A percentile compares a stretch with the other conserved stretches of the same genome.
These are phyloP conservation scores for Obba rivulosa DNA, from an alignment of 768 basidiomycete species.

Conservation along the genomic window DNA sequence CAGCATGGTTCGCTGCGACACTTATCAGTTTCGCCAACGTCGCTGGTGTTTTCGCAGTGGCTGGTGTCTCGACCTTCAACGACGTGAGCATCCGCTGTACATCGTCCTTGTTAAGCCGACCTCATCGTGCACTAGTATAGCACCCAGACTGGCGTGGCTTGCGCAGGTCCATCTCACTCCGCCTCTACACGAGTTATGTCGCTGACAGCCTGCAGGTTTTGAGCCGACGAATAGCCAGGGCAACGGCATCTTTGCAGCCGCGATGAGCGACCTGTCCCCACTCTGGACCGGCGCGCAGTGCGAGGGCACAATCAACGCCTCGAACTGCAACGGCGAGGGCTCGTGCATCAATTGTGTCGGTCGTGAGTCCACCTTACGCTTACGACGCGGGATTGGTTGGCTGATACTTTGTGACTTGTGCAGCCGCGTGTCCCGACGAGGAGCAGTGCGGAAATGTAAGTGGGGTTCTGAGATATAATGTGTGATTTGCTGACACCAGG, in stretches of 20 bases:
- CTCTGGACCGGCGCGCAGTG: conserved; percentile 26
- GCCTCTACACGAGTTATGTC: not conserved
- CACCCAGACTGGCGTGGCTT: conserved; percentile 14
- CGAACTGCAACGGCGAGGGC: conserved; percentile 22
- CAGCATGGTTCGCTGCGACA: not conserved
- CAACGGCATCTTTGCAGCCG: conserved; percentile 25
- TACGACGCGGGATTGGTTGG: not conserved
- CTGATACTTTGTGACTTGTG: not conserved
- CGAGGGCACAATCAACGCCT: conserved; percentile 22
- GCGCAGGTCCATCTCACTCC: conserved; percentile 3
- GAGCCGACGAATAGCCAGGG: conserved; percentile 26
- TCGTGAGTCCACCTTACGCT: conserved; percentile 13
- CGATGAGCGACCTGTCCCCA: conserved; percentile 27
- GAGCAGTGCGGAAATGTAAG: conserved; percentile 15
- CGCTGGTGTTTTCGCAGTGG: conserved; percentile 6
- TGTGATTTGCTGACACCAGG: not conserved
- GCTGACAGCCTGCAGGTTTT: conserved; percentile 11
- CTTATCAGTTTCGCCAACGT: conserved; percentile 2
- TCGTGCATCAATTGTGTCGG: conserved; percentile 25
- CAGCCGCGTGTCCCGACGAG: conserved; percentile 20
- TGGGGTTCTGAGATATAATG: not conserved
- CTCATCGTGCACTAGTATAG: conserved; percentile 2
- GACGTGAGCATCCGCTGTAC: conserved; percentile 6
- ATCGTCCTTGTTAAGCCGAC: not conserved
- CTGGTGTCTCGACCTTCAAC: conserved; percentile 15